Base-by-base conservation (phyloP, 176 grass and related monocot species). In the Aechmea fasciata region DNA sequence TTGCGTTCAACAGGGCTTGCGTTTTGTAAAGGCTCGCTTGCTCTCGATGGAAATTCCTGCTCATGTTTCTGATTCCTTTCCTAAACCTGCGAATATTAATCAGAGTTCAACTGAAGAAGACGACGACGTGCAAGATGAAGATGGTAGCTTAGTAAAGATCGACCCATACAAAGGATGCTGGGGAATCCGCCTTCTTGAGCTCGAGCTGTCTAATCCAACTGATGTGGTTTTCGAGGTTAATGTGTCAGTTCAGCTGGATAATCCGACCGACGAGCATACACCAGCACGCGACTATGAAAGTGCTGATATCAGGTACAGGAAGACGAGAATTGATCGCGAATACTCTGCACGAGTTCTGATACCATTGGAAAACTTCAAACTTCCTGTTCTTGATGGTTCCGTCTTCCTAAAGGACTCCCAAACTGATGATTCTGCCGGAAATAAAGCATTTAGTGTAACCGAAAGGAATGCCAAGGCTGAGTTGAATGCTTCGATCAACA, bases 41-140 rank as follows among this genome's bases (percentile, higher is more conserved):
- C 78, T 99, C 13, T 93, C 94, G 28, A 99, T 99, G 94, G 90
- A 99, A 82, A 82, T 93, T 83, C 94, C 94, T 82, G 87, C 87
- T 53, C 80, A 73, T 12, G 84, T 90, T 75, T 79, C 70, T 73
- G 84, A 84, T 68, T 11, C 67, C 53, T 77, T 85, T 57, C 74
- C 80, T 24, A 78, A 52, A 71, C 67, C 53, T 62, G 66, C 69
- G 33, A 75, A 65, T 82, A 51, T 51, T 54, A 69, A 77, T 65
- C 80, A 85, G 24, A 63, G 69, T 81, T 29, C 23, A 66, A 84
- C 61, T 62, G 66, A 76, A 64, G 85, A 67, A 47, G 57, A 28
- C 49, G 57, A 28, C 49, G 69, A 72, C 9, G 17, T 68, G 13
- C 68, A 69, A 8, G 69, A 82, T 65, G 77, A 68, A 47, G 77